A percentile compares a stretch with the other conserved stretches of the same genome.
Evolutionary conservation across 257 asterid species (phyloP).

Genomic region (Primulina huaijiensis): DNA sequence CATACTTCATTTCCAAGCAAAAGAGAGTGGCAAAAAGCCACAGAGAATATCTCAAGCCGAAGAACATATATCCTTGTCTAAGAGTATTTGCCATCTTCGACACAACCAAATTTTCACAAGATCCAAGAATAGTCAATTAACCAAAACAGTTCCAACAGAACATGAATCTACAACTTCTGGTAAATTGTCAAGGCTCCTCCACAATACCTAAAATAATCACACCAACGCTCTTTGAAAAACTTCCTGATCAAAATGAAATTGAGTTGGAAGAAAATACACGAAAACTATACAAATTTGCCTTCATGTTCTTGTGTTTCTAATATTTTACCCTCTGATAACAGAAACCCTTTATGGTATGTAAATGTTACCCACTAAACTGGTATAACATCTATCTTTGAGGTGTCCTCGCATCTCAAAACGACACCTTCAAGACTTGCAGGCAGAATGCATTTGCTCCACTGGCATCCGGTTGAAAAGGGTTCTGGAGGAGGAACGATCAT

Average conservation of each 20-base stretch:
- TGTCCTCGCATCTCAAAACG: conserved; percentile 61
- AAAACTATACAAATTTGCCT: conserved; percentile 42
- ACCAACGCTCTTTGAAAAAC: conserved; percentile 29
- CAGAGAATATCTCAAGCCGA: conserved; percentile 36
- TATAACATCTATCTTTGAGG: conserved; percentile 56
- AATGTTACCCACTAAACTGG: conserved; percentile 42
- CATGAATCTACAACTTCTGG: conserved; percentile 19
- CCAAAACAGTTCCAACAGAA: conserved; percentile 27
- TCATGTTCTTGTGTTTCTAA: conserved; percentile 10
- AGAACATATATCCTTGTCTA: conserved; percentile 27
- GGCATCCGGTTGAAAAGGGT: conserved; percentile 64
- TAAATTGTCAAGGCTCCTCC: conserved; percentile 31
- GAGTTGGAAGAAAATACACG: conserved; percentile 19
- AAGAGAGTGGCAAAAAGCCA: conserved; percentile 30
- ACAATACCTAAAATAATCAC: conserved; percentile 42
- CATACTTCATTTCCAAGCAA: conserved; percentile 34
- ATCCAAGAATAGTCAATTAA: conserved; percentile 30
- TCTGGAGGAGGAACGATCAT: conserved; percentile 70
- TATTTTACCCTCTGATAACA: conserved; percentile 5
- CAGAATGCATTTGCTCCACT: conserved; percentile 63
- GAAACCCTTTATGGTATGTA: conserved; percentile 1
- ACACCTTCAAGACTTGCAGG: conserved; percentile 71
- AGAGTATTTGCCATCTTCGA: conserved; percentile 25
- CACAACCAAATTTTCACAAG: conserved; percentile 32
- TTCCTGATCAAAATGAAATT: conserved; percentile 27